Evolutionary conservation across 345 rosid species (phyloP).

Genomic region (Euphorbia peplus): DNA sequence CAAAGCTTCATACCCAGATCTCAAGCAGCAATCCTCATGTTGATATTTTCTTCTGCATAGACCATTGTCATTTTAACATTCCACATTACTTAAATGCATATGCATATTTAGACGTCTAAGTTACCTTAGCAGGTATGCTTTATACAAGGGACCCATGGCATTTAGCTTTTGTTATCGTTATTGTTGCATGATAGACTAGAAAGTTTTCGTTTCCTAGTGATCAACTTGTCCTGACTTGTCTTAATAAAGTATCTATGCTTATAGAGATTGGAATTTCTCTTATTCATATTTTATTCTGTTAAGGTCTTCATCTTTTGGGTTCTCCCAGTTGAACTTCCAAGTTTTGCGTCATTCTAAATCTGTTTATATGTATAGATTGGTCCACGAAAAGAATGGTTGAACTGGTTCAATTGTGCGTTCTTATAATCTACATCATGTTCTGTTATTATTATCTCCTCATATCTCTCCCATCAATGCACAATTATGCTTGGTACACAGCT

Average conservation of each 20-base stretch:
- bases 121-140: neutral
- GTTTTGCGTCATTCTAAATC: too few relatives aligned
- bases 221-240: neutral
- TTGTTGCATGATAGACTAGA: neutral
- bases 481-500: neutral
- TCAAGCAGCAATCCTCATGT: neutral
- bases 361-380: too few relatives aligned
- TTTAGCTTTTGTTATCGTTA: neutral
- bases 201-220: neutral
- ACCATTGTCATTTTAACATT: neutral
- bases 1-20: neutral
- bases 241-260: neutral
- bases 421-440: neutral
- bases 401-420: neutral
- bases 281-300: too few relatives aligned
- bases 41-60: neutral
- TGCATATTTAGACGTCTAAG: neutral
- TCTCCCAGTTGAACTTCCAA: too few relatives aligned
- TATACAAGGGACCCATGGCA: neutral
- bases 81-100: neutral
- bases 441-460: neutral
- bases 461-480: neutral
- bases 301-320: too few relatives aligned
- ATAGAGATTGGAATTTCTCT: conserved; percentile 1
- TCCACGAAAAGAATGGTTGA: neutral